Percentiles rank a stretch among this genome's conserved stretches.
Evolutionary conservation across 225 moss, liverwort and hornwort species (phyloP).

Genomic region (Pseudisothecium myosuroides): DNA sequence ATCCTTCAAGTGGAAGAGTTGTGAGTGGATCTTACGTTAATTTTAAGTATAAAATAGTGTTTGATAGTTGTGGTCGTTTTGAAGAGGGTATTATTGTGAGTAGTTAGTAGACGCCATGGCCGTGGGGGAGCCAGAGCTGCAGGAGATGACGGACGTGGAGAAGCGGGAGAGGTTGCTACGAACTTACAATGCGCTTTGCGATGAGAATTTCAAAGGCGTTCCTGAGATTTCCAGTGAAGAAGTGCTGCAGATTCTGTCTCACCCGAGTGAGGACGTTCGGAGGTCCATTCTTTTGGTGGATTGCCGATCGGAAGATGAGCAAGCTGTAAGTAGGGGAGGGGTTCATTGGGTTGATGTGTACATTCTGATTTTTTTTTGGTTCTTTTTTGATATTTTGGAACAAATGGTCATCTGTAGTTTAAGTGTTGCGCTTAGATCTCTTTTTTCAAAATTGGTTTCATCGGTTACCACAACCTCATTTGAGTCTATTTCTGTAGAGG

Average conservation of each 20-base stretch:
- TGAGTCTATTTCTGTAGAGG: not conserved
- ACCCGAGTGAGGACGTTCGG: not conserved
- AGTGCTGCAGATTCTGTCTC: constrained; percentile 4
- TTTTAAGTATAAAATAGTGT: no score
- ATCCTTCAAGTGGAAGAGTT: not conserved
- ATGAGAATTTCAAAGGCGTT: constrained; percentile 26
- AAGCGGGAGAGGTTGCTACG: constrained; percentile 21
- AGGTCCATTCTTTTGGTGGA: constrained; percentile 28
- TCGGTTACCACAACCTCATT: not conserved
- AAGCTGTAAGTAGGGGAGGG: constrained; percentile 19
- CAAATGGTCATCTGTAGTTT: not conserved
- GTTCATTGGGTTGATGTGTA: not conserved
- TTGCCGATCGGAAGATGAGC: constrained; percentile 46
- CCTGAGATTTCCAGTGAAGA: constrained; percentile 41
- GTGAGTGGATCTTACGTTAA: not conserved
- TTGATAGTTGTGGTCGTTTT: not conserved
- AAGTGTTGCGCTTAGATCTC: not conserved
- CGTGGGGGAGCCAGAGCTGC: not conserved
- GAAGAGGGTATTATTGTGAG: not conserved
- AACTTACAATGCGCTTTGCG: not conserved
- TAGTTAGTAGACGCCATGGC: not conserved
- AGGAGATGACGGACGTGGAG: constrained; percentile 14
- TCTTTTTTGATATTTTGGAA: not conserved
- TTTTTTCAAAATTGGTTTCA: not conserved
- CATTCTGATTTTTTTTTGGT: not conserved